phyloP scores from a whole-genome alignment of 2,329 filamentous ascomycete genomes.

The Aureobasidium melanogenum region DNA sequence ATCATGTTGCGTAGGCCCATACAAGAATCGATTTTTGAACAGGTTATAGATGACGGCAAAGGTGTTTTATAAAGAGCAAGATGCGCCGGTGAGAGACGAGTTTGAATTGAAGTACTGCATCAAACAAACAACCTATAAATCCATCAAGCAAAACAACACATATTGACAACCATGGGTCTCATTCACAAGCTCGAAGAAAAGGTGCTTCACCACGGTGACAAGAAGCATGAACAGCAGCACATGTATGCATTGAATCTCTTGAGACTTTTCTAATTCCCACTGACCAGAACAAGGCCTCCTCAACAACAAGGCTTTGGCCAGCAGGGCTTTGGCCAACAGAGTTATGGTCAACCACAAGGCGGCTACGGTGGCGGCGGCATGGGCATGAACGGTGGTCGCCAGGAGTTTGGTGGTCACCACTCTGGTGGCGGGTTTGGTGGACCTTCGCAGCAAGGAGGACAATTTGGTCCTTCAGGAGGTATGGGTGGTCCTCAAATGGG shows the following conservation, averaged over 20 bases:
- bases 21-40: background rate
- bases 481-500: background rate
- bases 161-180: slow-evolving; percentile 3
- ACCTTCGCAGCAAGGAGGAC: background rate
- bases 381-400: background rate
- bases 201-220: slow-evolving; percentile 8
- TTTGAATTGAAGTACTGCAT: too few relatives aligned
- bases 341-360: background rate
- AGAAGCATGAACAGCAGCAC: slow-evolving; percentile 1
- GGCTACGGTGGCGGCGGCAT: background rate
- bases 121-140: background rate
- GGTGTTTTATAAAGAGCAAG: background rate
- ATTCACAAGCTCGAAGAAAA: slow-evolving; percentile 11
- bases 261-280: background rate
- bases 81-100: background rate
- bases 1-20: background rate
- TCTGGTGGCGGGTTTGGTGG: background rate
- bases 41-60: background rate
- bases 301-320: background rate
- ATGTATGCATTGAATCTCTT: background rate
- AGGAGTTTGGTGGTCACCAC: background rate
- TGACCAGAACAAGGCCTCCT: background rate
- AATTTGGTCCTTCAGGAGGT: background rate
- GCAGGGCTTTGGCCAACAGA: background rate
- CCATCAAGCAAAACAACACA: background rate